Evolutionary conservation across 164 flowering plant genomes (phyloP).

Genomic region (Liquidambar formosana): DNA sequence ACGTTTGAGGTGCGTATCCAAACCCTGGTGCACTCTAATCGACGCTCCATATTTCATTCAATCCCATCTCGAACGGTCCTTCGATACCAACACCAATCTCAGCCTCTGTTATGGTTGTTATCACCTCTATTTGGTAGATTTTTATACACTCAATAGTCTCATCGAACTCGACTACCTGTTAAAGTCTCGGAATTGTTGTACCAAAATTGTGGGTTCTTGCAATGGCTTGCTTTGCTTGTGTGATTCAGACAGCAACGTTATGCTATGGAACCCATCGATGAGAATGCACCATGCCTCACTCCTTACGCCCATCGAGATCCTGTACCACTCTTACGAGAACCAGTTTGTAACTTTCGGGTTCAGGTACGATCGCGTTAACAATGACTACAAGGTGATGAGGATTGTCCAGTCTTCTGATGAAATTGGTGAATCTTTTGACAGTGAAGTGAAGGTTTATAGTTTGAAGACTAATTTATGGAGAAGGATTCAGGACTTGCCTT

Average conservation of each 20-base stretch:
- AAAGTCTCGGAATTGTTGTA: too few relatives aligned
- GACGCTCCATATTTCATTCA: too few relatives aligned
- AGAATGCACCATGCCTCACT: conserved; percentile 21
- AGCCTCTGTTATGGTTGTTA: too few relatives aligned
- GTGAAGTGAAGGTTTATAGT: conserved; percentile 23
- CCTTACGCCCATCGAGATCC: not conserved
- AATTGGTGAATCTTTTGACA: conserved; percentile 10
- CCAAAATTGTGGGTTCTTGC: conserved; percentile 24
- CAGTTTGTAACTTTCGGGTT: conserved; percentile 22
- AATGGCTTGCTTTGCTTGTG: conserved; percentile 32
- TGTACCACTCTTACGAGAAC: too few relatives aligned
- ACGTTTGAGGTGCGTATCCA: too few relatives aligned
- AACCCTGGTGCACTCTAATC: too few relatives aligned
- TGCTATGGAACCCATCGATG: conserved; percentile 37
- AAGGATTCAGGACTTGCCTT: conserved; percentile 21
- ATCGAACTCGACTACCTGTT: conserved; percentile 23
- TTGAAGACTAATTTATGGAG: conserved; percentile 16
- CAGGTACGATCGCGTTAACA: conserved; percentile 22
- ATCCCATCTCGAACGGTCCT: too few relatives aligned
- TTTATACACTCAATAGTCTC: not conserved
- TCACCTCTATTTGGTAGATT: too few relatives aligned
- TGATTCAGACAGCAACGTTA: conserved; percentile 19
- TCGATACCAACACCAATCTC: too few relatives aligned
- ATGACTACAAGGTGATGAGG: conserved; percentile 38
- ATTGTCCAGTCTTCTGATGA: too few relatives aligned